These are phyloP conservation scores for Beverwykella pulmonaria DNA, from an alignment of 495 filamentous ascomycete genomes.

Conservation along the genomic window DNA sequence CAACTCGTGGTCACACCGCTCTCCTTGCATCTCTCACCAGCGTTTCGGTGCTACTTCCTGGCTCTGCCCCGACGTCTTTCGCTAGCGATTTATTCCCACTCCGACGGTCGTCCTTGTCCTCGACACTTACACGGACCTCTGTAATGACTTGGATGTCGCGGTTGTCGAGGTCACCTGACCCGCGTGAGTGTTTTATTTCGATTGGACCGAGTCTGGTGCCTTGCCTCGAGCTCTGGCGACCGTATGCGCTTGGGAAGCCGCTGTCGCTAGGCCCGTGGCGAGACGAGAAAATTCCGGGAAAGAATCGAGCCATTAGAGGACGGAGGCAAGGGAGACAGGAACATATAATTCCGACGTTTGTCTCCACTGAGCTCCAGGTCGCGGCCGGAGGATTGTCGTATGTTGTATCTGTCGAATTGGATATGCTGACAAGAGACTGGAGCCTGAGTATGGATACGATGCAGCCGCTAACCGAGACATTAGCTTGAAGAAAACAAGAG, in stretches of 20 bases:
- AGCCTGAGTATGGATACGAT: constrained; percentile 44
- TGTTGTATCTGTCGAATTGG: constrained; percentile 37
- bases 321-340: constrained; percentile 43
- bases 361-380: constrained; percentile 41
- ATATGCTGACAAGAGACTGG: constrained; percentile 40
- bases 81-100: constrained; percentile 8
- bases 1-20: neutral
- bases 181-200: constrained; percentile 4
- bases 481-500: constrained; percentile 6
- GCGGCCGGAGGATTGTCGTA: constrained; percentile 43
- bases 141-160: constrained; percentile 17
- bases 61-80: neutral
- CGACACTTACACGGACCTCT: constrained; percentile 14
- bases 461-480: constrained; percentile 36
- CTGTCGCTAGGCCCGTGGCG: neutral
- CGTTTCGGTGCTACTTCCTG: constrained; percentile 13
- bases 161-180: constrained; percentile 9
- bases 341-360: constrained; percentile 43
- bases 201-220: neutral
- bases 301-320: constrained; percentile 33
- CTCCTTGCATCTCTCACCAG: constrained; percentile 9
- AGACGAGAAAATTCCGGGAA: constrained; percentile 32
- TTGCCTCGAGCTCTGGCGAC: constrained; percentile 1
- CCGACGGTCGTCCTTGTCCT: constrained; percentile 4
- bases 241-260: neutral